Evolutionary conservation across 768 basidiomycete genomes (phyloP).

Genomic region (Paxillus rubicundulus): DNA sequence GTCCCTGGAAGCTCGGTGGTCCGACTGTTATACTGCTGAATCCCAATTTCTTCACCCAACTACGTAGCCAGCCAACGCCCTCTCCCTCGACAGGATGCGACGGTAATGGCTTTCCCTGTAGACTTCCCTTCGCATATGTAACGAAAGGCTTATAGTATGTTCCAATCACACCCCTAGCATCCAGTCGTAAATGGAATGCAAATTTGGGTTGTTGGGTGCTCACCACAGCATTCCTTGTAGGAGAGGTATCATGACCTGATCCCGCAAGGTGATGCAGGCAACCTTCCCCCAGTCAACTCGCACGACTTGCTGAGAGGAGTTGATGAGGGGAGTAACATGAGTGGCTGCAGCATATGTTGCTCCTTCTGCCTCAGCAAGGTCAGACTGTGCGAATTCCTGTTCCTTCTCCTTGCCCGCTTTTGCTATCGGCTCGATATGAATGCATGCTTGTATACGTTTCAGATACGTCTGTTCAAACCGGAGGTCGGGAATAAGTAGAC

Average conservation of each 20-base stretch:
- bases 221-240: conserved; percentile 68
- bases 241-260: conserved; percentile 67
- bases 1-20: conserved; percentile 18
- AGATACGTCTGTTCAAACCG: conserved; percentile 75
- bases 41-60: conserved; percentile 28
- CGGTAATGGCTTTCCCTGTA: conserved; percentile 11
- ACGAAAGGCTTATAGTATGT: conserved; percentile 32
- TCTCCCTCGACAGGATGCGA: conserved; percentile 25
- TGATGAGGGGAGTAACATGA: conserved; percentile 29
- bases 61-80: conserved; percentile 31
- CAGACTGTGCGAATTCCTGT: conserved; percentile 21
- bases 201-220: conserved; percentile 16
- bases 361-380: conserved; percentile 17
- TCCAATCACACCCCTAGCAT: conserved; percentile 29
- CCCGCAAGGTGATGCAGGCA: conserved; percentile 60
- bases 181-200: background rate
- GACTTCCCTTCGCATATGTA: conserved; percentile 17
- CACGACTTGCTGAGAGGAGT: conserved; percentile 36
- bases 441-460: conserved; percentile 53
- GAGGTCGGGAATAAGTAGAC: conserved; percentile 68
- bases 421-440: conserved; percentile 38
- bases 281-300: conserved; percentile 56
- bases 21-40: conserved; percentile 28
- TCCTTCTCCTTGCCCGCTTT: conserved; percentile 29
- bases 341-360: conserved; percentile 19